phyloP scores from a whole-genome alignment of 164 flowering plant genomes.

The Paratinospora sagittata region DNA sequence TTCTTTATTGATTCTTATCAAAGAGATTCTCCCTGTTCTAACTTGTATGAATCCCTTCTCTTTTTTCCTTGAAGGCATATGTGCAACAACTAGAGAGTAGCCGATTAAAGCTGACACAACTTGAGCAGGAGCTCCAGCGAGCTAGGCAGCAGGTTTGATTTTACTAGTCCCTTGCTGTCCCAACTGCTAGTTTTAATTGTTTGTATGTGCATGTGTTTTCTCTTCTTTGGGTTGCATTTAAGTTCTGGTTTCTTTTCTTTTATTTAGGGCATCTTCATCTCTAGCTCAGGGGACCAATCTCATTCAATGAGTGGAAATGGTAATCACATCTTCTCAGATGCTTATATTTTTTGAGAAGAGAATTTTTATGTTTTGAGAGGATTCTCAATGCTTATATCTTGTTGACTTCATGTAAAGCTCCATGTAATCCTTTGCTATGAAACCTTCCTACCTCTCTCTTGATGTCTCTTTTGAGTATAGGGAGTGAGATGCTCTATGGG shows the following conservation, averaged over 20 bases:
- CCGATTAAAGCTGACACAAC: conserved; percentile 72
- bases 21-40: neutral
- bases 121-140: conserved; percentile 89
- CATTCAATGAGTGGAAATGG: conserved; percentile 84
- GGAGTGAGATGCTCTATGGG: no score
- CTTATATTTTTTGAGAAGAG: neutral
- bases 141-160: conserved; percentile 77
- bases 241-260: conserved; percentile 3
- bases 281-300: conserved; percentile 82
- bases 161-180: neutral
- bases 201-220: neutral
- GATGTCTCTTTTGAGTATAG: no score
- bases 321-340: conserved; percentile 20
- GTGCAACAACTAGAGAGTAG: conserved; percentile 95
- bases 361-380: no score
- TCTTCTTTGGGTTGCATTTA: neutral
- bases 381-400: no score
- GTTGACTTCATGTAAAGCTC: no score
- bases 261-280: conserved; percentile 74
- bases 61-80: conserved; percentile 52
- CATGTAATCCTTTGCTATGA: no score
- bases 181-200: neutral
- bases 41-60: neutral
- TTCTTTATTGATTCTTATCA: neutral
- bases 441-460: neutral